phyloP scores from a whole-genome alignment of 192 early-diverging fungal species.

The Backusella sp. region DNA sequence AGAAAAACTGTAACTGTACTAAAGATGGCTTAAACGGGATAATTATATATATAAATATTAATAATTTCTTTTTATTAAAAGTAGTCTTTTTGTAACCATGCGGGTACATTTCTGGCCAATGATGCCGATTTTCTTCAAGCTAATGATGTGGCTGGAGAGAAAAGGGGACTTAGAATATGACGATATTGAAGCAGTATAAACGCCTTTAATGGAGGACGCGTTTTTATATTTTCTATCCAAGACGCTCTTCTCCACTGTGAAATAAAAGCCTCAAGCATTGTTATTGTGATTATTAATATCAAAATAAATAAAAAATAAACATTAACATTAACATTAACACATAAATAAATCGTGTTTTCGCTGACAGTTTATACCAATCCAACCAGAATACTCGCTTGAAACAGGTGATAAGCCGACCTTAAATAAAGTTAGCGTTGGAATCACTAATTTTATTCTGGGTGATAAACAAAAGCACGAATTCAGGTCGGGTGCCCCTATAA shows the following conservation, averaged over 20 bases:
- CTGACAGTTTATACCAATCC: slow-evolving; percentile 30
- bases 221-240: neutral
- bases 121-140: neutral
- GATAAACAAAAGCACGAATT: slow-evolving; percentile 43
- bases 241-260: neutral
- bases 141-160: neutral
- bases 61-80: slow-evolving; percentile 27
- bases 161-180: neutral
- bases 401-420: slow-evolving; percentile 53
- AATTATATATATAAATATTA: neutral
- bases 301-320: neutral
- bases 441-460: slow-evolving; percentile 52
- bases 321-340: too few species aligned
- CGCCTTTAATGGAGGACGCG: neutral
- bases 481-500: slow-evolving; percentile 33
- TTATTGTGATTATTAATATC: neutral
- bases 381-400: slow-evolving; percentile 49
- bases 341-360: neutral
- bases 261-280: neutral
- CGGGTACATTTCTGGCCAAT: slow-evolving; percentile 10
- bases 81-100: slow-evolving; percentile 29
- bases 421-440: slow-evolving; percentile 41
- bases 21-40: slow-evolving; percentile 7
- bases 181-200: neutral
- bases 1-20: neutral